Evolutionary conservation across 1,284 basidiomycete genomes (phyloP).

Genomic region (Peniophora sp.): DNA sequence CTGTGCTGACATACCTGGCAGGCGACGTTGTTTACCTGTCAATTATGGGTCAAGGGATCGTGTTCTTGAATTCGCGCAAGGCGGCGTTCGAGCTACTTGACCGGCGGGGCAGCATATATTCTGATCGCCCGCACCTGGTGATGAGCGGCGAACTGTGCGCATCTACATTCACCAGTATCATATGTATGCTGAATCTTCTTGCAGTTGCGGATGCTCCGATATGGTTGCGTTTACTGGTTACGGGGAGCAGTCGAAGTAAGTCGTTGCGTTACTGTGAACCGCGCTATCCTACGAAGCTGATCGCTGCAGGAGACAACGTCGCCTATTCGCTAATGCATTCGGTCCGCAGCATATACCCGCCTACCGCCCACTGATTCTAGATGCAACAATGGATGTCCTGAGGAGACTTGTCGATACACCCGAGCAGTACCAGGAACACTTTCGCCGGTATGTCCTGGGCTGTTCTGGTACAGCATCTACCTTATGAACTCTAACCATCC

Average conservation of each 20-base stretch:
- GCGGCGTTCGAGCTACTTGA: constrained; percentile 57
- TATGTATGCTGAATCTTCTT: constrained; percentile 11
- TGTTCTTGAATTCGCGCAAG: constrained; percentile 56
- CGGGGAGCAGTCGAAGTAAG: constrained; percentile 4
- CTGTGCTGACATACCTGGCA: neutral
- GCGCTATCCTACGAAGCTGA: constrained; percentile 4
- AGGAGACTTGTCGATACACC: constrained; percentile 58
- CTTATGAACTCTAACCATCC: too few species aligned
- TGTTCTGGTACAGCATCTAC: constrained; percentile 25
- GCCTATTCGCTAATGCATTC: neutral
- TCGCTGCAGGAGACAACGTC: neutral
- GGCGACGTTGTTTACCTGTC: constrained; percentile 63
- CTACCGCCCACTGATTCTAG: neutral
- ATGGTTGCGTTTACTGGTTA: constrained; percentile 34
- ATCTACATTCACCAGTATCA: neutral
- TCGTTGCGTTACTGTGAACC: constrained; percentile 7
- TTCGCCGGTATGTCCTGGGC: too few species aligned
- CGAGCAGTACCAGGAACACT: constrained; percentile 37
- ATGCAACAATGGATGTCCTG: constrained; percentile 50
- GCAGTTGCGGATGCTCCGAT: constrained; percentile 57
- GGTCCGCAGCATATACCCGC: neutral
- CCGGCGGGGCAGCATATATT: constrained; percentile 59
- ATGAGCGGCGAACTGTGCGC: constrained; percentile 52
- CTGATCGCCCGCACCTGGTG: constrained; percentile 58
- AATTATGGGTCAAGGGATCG: constrained; percentile 53